A percentile compares a stretch with the other conserved stretches of the same genome.
Conservation (phyloP, 192 early-diverging fungal species). For the Backusella sp. region DNA sequence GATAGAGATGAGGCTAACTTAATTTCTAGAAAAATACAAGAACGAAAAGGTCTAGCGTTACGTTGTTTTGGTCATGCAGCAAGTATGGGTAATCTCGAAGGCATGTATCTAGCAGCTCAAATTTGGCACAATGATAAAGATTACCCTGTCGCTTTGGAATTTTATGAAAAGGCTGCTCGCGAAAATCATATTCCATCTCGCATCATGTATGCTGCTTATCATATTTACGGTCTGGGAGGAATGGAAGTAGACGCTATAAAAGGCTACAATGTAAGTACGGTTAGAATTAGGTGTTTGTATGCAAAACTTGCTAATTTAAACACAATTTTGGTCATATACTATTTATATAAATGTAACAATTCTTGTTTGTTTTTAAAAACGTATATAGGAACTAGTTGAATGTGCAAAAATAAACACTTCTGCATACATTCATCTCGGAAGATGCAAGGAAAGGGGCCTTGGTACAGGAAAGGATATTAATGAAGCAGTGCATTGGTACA, state of each 20-base stretch:
- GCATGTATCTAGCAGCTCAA: constrained; percentile 30
- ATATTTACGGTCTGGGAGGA: constrained; percentile 22
- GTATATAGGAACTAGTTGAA: constrained; percentile 19
- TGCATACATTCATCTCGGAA: constrained; percentile 28
- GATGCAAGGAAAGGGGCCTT: constrained; percentile 32
- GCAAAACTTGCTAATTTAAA: background rate
- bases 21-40: constrained; percentile 3
- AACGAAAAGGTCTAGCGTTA: constrained; percentile 3
- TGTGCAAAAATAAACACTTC: constrained; percentile 19
- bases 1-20: constrained; percentile 5
- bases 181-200: constrained; percentile 25
- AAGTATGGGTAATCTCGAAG: constrained; percentile 27
- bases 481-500: constrained; percentile 29
- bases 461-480: constrained; percentile 19
- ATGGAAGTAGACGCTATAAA: constrained; percentile 10
- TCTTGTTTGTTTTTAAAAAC: constrained; percentile 8
- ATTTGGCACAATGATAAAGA: constrained; percentile 23
- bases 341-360: constrained; percentile 1
- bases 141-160: constrained; percentile 25
- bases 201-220: constrained; percentile 31
- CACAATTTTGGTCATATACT: background rate
- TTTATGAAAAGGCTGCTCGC: constrained; percentile 23
- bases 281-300: background rate
- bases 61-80: constrained; percentile 31
- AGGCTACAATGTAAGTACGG: constrained; percentile 20